Percentiles rank a stretch among this genome's conserved stretches.
phyloP scores from a whole-genome alignment of 768 basidiomycete genomes.

The Calocera cornea region DNA sequence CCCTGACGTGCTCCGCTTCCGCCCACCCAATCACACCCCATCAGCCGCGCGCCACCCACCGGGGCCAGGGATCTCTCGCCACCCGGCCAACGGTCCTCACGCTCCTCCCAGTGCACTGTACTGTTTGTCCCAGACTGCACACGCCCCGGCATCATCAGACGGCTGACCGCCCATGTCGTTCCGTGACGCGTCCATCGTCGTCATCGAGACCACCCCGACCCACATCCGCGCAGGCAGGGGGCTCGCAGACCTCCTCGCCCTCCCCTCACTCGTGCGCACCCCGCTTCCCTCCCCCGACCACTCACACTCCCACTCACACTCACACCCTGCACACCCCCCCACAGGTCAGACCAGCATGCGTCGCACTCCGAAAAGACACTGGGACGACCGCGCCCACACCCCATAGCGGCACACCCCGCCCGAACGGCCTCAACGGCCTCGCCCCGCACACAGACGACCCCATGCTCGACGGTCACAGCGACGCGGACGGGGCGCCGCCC shows the following conservation, averaged over 20 bases:
- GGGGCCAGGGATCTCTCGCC: no score
- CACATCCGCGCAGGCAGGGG: conserved; percentile 63
- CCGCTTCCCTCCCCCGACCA: not conserved
- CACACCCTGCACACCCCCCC: not conserved
- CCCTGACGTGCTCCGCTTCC: conserved; percentile 4
- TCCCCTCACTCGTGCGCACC: conserved; percentile 58
- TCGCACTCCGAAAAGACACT: conserved; percentile 44
- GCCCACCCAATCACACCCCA: no score
- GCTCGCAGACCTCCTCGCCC: conserved; percentile 61
- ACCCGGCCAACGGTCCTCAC: no score
- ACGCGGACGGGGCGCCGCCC: not conserved
- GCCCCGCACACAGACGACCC: conserved; percentile 38
- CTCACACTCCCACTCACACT: not conserved
- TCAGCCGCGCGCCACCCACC: no score
- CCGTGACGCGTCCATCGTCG: conserved; percentile 66
- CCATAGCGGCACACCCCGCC: conserved; percentile 31
- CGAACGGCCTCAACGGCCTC: conserved; percentile 18
- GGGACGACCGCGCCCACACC: conserved; percentile 8
- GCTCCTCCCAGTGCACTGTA: no score
- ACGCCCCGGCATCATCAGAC: no score
- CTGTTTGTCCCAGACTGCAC: no score
- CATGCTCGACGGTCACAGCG: conserved; percentile 6
- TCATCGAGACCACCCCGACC: conserved; percentile 67
- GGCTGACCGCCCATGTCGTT: conserved; percentile 30
- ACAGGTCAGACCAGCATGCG: conserved; percentile 71